Conservation (phyloP, 257 asterid genomes). For the Lycium ferocissimum region DNA sequence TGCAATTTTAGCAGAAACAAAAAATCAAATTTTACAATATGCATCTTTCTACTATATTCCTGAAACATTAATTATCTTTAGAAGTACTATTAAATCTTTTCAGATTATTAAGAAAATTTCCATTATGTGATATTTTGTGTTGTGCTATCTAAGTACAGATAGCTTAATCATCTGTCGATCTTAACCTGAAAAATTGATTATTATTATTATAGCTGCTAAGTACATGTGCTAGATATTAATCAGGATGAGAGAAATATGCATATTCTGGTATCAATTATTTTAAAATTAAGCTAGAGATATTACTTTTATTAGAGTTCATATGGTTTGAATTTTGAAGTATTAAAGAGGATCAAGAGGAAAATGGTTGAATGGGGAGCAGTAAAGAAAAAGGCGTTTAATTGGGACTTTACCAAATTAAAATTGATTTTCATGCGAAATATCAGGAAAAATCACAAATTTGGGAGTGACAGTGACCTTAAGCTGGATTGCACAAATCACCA, state of each 20-base stretch:
- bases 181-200: not conserved
- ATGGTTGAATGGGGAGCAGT: not conserved
- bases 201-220: not conserved
- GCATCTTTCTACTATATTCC: not conserved
- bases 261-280: not conserved
- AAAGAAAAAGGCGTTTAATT: not conserved
- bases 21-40: not conserved
- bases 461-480: not conserved
- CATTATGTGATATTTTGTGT: not conserved
- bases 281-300: not conserved
- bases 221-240: not conserved
- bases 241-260: not conserved
- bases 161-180: not conserved
- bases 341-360: not conserved
- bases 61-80: not conserved
- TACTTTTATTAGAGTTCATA: not conserved
- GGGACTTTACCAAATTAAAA: not conserved
- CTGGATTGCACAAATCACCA: slow-evolving; percentile 1
- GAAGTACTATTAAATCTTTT: not conserved
- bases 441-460: not conserved
- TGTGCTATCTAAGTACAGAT: not conserved
- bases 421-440: not conserved
- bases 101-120: too few relatives aligned
- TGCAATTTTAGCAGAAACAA: not conserved
- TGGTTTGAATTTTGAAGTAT: not conserved